These are phyloP conservation scores for Paxillus involutus DNA, from an alignment of 768 basidiomycete genomes.

Conservation along the genomic window DNA sequence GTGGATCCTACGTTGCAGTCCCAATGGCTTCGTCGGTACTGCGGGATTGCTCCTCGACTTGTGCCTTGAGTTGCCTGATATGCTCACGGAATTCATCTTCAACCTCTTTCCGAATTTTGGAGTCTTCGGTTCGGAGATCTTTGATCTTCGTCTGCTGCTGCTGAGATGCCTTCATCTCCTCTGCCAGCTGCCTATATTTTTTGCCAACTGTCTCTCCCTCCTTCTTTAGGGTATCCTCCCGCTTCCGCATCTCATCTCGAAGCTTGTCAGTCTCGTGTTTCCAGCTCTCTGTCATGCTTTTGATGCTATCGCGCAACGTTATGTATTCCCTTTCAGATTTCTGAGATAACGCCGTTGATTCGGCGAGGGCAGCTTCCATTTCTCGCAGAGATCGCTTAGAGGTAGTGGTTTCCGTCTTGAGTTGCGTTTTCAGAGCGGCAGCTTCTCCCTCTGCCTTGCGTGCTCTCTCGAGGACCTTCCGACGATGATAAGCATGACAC, in stretches of 20 bases:
- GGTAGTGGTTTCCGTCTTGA: slow-evolving; percentile 69
- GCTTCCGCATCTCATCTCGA: slow-evolving; percentile 69
- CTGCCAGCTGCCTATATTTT: slow-evolving; percentile 66
- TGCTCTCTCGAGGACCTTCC: slow-evolving; percentile 76
- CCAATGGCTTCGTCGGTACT: slow-evolving; percentile 57
- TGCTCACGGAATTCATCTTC: slow-evolving; percentile 62
- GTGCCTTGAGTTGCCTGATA: slow-evolving; percentile 49
- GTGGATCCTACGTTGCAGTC: slow-evolving; percentile 56
- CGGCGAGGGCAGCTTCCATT: slow-evolving; percentile 72
- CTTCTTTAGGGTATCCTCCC: slow-evolving; percentile 65
- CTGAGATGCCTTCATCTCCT: slow-evolving; percentile 60
- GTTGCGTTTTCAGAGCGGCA: slow-evolving; percentile 60
- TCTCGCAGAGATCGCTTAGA: slow-evolving; percentile 78
- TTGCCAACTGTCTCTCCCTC: slow-evolving; percentile 69
- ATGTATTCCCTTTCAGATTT: slow-evolving; percentile 84
- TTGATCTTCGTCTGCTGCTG: slow-evolving; percentile 46
- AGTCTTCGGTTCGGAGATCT: slow-evolving; percentile 50
- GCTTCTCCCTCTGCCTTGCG: slow-evolving; percentile 84
- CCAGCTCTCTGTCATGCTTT: slow-evolving; percentile 70
- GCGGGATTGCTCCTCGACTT: slow-evolving; percentile 52
- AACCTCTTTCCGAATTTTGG: slow-evolving; percentile 50
- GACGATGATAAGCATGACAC: slow-evolving; percentile 1
- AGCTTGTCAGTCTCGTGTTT: slow-evolving; percentile 71
- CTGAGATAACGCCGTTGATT: slow-evolving; percentile 74
- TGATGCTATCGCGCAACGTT: slow-evolving; percentile 74